Evolutionary conservation across 345 rosid genomes (phyloP).

Genomic region (Geranium brycei): DNA sequence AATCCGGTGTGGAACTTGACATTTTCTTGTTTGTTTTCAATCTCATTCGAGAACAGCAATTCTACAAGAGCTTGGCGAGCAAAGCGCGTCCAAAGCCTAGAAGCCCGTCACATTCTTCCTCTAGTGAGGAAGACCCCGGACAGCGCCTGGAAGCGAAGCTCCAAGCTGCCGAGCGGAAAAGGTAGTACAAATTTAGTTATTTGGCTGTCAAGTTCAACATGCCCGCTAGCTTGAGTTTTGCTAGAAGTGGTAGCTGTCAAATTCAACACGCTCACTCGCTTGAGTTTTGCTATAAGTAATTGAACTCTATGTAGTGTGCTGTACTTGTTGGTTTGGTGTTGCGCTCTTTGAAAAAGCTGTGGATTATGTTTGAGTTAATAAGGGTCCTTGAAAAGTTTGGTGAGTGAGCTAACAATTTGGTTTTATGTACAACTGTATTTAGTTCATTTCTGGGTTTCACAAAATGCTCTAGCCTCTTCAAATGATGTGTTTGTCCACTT

Average conservation of each 20-base stretch:
- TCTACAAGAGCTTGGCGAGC: conserved; percentile 65
- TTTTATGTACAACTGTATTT: neutral
- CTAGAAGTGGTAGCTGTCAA: neutral
- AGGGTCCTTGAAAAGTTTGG: neutral
- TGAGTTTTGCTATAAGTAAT: neutral
- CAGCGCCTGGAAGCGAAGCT: conserved; percentile 97
- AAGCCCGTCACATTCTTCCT: conserved; percentile 61
- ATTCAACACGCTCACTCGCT: neutral
- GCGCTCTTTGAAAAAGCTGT: neutral
- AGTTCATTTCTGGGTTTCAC: neutral
- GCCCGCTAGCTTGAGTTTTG: neutral
- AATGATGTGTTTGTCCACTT: too few relatives aligned
- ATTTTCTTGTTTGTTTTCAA: neutral
- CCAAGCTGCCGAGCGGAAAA: conserved; percentile 84
- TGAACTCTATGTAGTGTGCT: neutral
- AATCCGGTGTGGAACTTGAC: neutral
- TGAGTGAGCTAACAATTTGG: neutral
- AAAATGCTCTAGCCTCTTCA: too few relatives aligned
- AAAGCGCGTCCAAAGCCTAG: conserved; percentile 80
- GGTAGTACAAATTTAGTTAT: conserved; percentile 29
- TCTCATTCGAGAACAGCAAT: conserved; percentile 43
- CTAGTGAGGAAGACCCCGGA: conserved; percentile 68
- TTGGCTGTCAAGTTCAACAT: neutral
- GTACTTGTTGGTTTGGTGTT: neutral
- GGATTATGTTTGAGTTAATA: neutral